Percentiles rank a stretch among this genome's conserved stretches.
Evolutionary conservation across 1,139 yeast species (phyloP).

Genomic region (Suhomyces coccinellae): DNA sequence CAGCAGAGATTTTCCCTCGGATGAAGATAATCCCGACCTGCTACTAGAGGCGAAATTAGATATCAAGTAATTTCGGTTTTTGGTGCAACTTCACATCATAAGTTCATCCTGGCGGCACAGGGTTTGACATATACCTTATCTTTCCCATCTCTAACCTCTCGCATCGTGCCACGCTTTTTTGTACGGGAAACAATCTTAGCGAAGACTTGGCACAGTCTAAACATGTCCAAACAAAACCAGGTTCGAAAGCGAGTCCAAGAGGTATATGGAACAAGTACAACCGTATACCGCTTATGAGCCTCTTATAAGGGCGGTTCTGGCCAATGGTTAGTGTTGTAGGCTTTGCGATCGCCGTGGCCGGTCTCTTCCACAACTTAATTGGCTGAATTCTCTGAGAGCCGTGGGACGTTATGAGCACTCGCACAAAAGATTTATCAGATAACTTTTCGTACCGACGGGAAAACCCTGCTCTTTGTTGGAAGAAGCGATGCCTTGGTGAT

Average conservation of each 20-base stretch:
- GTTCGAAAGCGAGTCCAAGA: too few relatives aligned
- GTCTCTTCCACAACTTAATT: not conserved
- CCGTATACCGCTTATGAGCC: too few relatives aligned
- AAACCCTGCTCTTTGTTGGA: not conserved
- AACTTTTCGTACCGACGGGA: not conserved
- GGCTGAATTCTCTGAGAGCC: not conserved
- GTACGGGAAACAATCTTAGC: not conserved
- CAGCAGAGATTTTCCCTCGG: too few relatives aligned
- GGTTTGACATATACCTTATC: not conserved
- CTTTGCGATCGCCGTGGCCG: not conserved
- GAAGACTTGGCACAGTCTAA: constrained; percentile 1
- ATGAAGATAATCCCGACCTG: too few relatives aligned
- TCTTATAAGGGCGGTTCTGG: too few relatives aligned
- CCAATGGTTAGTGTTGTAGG: not conserved
- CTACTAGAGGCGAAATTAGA: too few relatives aligned
- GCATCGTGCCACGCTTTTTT: not conserved
- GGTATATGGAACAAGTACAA: too few relatives aligned
- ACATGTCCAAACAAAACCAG: too few relatives aligned
- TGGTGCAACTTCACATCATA: too few relatives aligned
- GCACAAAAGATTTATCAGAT: not conserved
- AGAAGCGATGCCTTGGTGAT: not conserved
- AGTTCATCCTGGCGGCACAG: not conserved
- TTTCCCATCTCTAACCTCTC: not conserved
- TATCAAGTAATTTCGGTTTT: too few relatives aligned
- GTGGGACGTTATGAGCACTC: not conserved